Evolutionary conservation across 176 grass and related monocot species (phyloP), one percentile per base, ranked within the genome.

Genomic region (Triticum urartu): DNA sequence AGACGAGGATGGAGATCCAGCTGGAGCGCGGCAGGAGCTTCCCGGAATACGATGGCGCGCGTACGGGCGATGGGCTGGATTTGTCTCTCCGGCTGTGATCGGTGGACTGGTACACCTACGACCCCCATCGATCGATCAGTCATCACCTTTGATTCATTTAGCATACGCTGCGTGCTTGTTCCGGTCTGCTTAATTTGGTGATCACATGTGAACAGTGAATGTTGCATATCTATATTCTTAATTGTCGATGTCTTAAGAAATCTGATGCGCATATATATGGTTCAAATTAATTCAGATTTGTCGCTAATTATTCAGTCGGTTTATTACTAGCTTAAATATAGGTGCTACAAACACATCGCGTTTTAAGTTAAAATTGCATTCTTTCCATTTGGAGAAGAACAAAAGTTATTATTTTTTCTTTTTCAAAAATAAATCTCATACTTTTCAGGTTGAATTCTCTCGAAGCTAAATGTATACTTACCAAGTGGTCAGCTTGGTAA

Each of bases 81-180:
- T 60, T 93, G 74, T 88, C 91, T 36, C 91, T 93, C 66, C 85
- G 67, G 72, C 82, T 93, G 30, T 93, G 67, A 93, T 77, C 78
- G 43, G 62, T 74, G 28, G 28, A 47, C 3, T 25, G 12, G 40
- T 68, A 22, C 17, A 58, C 1, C 52, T 58, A 58, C 17, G 18
- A 58, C 2, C 52, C 20, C 52, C 52, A 58, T 58, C 18, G 15
- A 58, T 58, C 18, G 52, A 56, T 56, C 17, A 58, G 54, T 58
- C 54, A 21, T 21, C 54, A 58, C 54, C 54, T 58, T 58, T 7
- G 54, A 21, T 21, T 58, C 54, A 11, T 21, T 25, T 73, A 47
- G 9, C 40, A 14, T 26, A 24, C 40, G 40, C 39, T 17, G 54
- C 18, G 2, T 20, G 42, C 42, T 75, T 48, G 42, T 22, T 48